A percentile compares a stretch with the other conserved stretches of the same genome.
phyloP scores from a whole-genome alignment of 352 stramenopile genomes.

The Phytophthora meadii region DNA sequence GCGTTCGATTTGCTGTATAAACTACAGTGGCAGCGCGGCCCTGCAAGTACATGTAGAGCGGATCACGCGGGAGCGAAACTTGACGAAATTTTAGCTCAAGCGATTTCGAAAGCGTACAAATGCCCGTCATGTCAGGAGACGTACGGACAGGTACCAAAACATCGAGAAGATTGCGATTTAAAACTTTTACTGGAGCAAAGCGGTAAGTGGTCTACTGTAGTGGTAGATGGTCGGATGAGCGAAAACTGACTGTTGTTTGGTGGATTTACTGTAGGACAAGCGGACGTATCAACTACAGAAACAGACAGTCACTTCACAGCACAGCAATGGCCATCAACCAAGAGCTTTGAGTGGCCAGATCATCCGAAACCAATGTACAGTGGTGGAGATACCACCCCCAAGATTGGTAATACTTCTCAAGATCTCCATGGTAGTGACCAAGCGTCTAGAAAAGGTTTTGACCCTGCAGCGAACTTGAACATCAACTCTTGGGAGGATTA shows the following conservation, averaged over 20 bases:
- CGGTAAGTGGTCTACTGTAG: conserved; percentile 21
- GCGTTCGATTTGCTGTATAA: conserved; percentile 77
- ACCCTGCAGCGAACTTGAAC: conserved; percentile 45
- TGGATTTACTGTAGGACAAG: conserved; percentile 23
- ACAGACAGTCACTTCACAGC: neutral
- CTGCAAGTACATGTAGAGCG: neutral
- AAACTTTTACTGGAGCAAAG: conserved; percentile 68
- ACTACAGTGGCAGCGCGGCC: conserved; percentile 63
- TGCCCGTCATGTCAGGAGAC: conserved; percentile 58
- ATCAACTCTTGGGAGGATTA: conserved; percentile 75
- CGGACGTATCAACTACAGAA: neutral
- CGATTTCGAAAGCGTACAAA: conserved; percentile 41
- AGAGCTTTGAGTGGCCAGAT: conserved; percentile 27
- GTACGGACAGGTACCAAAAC: conserved; percentile 51
- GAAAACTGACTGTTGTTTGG: neutral
- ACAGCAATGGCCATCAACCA: conserved; percentile 25
- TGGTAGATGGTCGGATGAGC: too few species aligned
- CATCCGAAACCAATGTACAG: conserved; percentile 25
- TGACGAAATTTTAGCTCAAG: conserved; percentile 44
- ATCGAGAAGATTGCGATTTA: conserved; percentile 65
- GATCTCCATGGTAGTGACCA: neutral
- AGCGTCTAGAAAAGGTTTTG: too few species aligned
- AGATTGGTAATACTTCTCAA: conserved; percentile 29
- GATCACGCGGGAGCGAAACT: conserved; percentile 32
- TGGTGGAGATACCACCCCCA: conserved; percentile 17